Percentiles rank a stretch among this genome's conserved stretches.
phyloP scores from a whole-genome alignment of 345 rosid species.

The Pistacia atlantica region DNA sequence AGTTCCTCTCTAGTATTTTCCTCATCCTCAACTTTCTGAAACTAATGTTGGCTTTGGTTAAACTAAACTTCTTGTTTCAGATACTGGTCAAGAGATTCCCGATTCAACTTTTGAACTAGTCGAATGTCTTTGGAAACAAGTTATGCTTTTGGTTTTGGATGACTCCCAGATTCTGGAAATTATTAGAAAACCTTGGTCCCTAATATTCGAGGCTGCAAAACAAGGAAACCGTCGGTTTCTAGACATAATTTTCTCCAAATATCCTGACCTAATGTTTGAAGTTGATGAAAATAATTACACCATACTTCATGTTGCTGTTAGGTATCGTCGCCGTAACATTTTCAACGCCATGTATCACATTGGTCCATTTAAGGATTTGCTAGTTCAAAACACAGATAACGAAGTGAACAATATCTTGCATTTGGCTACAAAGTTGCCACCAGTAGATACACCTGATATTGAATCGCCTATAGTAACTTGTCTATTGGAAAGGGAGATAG shows the following conservation, averaged over 20 bases:
- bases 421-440: constrained; percentile 22
- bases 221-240: not conserved
- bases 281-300: not conserved
- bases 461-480: too few relatives aligned
- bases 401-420: constrained; percentile 24
- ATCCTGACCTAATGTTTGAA: not conserved
- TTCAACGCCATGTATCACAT: constrained; percentile 7
- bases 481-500: too few relatives aligned
- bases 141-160: not conserved
- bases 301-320: constrained; percentile 29
- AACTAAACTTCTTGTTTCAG: not conserved
- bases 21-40: not conserved
- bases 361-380: constrained; percentile 8
- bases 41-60: not conserved
- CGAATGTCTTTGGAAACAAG: not conserved
- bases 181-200: not conserved
- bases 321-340: constrained; percentile 14
- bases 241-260: not conserved
- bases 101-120: not conserved
- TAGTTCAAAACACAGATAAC: not conserved
- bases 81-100: not conserved
- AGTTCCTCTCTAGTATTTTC: not conserved
- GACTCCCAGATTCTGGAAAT: not conserved
- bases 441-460: too few relatives aligned
- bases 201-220: not conserved